These are phyloP conservation scores for Monosporascus cannonballus DNA, from an alignment of 2,329 filamentous ascomycete genomes.

Conservation along the genomic window DNA sequence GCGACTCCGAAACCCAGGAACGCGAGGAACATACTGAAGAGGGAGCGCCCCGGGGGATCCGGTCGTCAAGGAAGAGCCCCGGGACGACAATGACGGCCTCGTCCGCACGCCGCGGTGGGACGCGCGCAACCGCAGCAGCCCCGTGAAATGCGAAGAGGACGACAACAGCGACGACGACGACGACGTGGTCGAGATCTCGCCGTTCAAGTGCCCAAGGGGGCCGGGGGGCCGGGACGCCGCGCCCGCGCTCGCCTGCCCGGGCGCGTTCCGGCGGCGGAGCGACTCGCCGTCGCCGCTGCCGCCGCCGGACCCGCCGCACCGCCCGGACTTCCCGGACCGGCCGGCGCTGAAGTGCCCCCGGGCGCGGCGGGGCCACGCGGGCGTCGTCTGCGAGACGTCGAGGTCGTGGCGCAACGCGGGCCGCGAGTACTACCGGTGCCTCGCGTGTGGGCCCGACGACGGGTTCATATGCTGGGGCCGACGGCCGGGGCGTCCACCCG, in stretches of 20 bases:
- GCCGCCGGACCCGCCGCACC: slow-evolving; percentile 1
- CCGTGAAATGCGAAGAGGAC: background rate
- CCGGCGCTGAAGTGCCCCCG: slow-evolving; percentile 6
- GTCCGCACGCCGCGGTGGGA: background rate
- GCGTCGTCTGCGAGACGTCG: background rate
- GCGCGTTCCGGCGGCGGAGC: background rate
- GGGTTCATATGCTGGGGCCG: slow-evolving; percentile 13
- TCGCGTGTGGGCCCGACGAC: background rate
- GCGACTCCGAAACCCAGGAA: no score
- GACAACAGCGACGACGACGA: slow-evolving; percentile 5
- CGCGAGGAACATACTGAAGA: no score
- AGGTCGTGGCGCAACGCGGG: background rate
- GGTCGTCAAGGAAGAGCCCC: slow-evolving; percentile 1
- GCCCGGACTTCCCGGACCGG: slow-evolving; percentile 6
- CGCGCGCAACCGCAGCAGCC: slow-evolving; percentile 1
- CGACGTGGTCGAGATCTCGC: slow-evolving; percentile 6
- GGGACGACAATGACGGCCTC: background rate
- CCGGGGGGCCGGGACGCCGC: background rate
- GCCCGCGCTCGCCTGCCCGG: background rate
- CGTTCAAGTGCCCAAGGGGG: slow-evolving; percentile 2
- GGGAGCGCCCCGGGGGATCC: no score
- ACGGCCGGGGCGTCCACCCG: background rate
- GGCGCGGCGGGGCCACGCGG: background rate
- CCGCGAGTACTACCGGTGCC: slow-evolving; percentile 7
- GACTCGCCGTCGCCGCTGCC: background rate